A percentile compares a stretch with the other conserved stretches of the same genome.
Conservation (phyloP, 805 yeast genomes). For the Starmerella bombi region DNA sequence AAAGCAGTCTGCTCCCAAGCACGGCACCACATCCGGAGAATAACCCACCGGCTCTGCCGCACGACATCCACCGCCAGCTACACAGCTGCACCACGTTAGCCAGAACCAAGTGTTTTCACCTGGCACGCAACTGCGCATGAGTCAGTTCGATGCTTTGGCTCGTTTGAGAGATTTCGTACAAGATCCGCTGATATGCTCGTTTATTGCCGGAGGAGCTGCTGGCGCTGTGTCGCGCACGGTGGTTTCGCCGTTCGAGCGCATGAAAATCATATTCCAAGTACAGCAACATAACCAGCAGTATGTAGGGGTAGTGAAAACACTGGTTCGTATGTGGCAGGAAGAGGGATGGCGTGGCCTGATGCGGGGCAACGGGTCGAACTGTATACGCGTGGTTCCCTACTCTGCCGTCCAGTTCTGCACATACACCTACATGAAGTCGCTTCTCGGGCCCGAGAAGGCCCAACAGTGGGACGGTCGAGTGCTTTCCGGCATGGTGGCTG, state of each 20-base stretch:
- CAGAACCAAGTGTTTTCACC: too few species aligned
- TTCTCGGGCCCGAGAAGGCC: slow-evolving; percentile 31
- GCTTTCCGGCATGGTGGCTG: slow-evolving; percentile 68
- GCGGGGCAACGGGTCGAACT: slow-evolving; percentile 83
- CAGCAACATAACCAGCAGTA: slow-evolving; percentile 48
- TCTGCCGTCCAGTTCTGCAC: slow-evolving; percentile 88
- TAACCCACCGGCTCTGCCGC: too few species aligned
- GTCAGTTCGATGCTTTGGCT: not conserved
- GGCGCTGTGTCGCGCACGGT: slow-evolving; percentile 91
- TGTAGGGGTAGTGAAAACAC: slow-evolving; percentile 58
- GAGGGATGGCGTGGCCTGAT: slow-evolving; percentile 88
- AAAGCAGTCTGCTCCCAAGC: too few species aligned
- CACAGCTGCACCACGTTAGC: too few species aligned
- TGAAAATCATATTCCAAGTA: slow-evolving; percentile 79
- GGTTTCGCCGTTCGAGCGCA: slow-evolving; percentile 90
- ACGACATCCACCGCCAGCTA: too few species aligned
- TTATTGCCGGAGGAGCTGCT: slow-evolving; percentile 90
- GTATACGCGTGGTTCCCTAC: slow-evolving; percentile 83
- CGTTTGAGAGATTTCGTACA: slow-evolving; percentile 1
- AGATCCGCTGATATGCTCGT: slow-evolving; percentile 46
- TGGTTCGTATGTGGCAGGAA: slow-evolving; percentile 64
- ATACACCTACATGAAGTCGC: slow-evolving; percentile 43
- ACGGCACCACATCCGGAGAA: too few species aligned
- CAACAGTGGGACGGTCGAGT: slow-evolving; percentile 27
- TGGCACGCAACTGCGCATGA: too few species aligned